Conservation (phyloP, 176 grass and related monocot species). For the Carex cristatella region DNA sequence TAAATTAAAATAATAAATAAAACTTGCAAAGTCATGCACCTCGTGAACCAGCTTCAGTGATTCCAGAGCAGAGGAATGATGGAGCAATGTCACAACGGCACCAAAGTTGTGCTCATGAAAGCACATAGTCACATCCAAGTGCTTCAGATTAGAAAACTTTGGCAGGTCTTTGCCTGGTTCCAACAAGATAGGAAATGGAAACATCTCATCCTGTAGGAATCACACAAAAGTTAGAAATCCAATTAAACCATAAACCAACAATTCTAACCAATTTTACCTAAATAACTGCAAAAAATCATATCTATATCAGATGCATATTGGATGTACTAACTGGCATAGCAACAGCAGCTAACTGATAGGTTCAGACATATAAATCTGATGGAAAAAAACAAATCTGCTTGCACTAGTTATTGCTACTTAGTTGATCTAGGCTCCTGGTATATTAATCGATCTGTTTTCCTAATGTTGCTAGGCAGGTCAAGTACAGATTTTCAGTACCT, state of each 20-base stretch:
- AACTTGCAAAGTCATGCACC: background rate
- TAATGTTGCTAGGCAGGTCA: background rate
- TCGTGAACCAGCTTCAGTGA: conserved; percentile 4
- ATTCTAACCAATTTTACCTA: background rate
- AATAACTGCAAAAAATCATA: background rate
- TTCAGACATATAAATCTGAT: background rate
- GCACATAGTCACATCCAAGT: background rate
- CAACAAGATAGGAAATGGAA: conserved; percentile 10
- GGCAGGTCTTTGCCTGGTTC: background rate
- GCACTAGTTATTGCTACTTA: background rate
- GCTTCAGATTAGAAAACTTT: conserved; percentile 6
- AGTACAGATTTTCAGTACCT: background rate
- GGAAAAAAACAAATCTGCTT: background rate
- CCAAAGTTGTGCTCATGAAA: conserved; percentile 2
- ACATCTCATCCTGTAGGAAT: background rate
- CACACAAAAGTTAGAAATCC: background rate
- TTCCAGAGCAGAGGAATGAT: background rate
- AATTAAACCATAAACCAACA: background rate
- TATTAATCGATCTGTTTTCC: background rate
- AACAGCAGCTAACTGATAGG: background rate
- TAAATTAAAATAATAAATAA: background rate
- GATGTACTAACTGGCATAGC: background rate
- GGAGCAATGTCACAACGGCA: background rate
- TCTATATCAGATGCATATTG: background rate
- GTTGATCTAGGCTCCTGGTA: background rate